These are phyloP conservation scores for Euclidium syriacum DNA, from an alignment of 345 rosid genomes.

Conservation along the genomic window DNA sequence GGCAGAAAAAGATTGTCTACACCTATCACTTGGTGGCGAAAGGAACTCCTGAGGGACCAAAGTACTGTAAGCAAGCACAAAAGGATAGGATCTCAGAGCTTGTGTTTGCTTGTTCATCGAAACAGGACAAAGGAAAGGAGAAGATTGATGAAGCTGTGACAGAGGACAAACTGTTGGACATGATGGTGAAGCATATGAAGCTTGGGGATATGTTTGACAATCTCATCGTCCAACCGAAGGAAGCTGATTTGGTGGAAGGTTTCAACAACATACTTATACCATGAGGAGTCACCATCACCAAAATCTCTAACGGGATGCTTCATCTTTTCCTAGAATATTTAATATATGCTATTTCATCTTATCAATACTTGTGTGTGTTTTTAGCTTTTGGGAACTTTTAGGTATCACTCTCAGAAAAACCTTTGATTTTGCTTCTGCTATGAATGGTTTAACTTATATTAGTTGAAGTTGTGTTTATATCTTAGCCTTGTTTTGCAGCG, in stretches of 20 bases:
- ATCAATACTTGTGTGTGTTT: no score
- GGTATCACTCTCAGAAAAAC: no score
- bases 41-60: slow-evolving; percentile 50
- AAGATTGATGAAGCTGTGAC: slow-evolving; percentile 21
- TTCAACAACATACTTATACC: slow-evolving; percentile 26
- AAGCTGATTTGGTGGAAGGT: slow-evolving; percentile 33
- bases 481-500: no score
- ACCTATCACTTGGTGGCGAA: slow-evolving; percentile 54
- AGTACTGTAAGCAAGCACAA: slow-evolving; percentile 41
- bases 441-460: no score
- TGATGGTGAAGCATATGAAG: slow-evolving; percentile 26
- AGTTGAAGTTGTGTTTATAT: no score
- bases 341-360: no score
- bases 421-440: no score
- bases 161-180: slow-evolving; percentile 28
- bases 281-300: no score
- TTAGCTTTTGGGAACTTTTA: no score
- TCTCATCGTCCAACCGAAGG: slow-evolving; percentile 28
- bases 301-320: no score
- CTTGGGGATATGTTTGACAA: slow-evolving; percentile 32
- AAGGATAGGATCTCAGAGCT: slow-evolving; percentile 48
- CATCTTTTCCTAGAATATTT: no score
- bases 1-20: slow-evolving; percentile 52
- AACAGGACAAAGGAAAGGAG: slow-evolving; percentile 22
- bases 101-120: slow-evolving; percentile 40